Evolutionary conservation across 371 early-diverging fungal species (phyloP).

Genomic region (Dinochytrium kinnereticum): DNA sequence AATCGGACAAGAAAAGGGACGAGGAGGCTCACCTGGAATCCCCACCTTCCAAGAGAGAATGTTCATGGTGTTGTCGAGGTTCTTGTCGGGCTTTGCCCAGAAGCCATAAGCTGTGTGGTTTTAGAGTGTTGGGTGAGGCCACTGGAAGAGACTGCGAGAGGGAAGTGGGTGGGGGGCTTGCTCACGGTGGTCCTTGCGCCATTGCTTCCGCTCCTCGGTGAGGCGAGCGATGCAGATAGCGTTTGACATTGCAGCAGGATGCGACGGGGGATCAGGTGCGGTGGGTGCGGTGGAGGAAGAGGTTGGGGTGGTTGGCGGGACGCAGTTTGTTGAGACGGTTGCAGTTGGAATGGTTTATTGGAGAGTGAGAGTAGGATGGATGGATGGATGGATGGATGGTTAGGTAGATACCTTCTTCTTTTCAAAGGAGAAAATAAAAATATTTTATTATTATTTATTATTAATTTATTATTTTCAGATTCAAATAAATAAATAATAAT

Average conservation of each 20-base stretch:
- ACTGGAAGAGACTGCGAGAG: no score
- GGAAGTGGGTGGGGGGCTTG: background rate
- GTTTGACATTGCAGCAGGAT: conserved; percentile 18
- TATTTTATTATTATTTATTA: no score
- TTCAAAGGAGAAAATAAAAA: no score
- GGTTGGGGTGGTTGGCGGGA: background rate
- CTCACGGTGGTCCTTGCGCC: conserved; percentile 97
- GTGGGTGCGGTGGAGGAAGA: no score
- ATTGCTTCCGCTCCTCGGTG: conserved; percentile 94
- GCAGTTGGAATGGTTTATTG: no score
- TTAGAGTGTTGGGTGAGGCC: background rate
- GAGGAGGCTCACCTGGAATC: conserved; percentile 93
- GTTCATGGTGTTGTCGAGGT: conserved; percentile 78
- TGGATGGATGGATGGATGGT: no score
- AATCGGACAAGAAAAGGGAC: conserved; percentile 19
- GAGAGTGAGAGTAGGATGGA: no score
- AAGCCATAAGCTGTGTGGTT: conserved; percentile 56
- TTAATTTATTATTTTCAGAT: no score
- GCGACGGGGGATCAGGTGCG: no score
- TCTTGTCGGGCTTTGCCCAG: conserved; percentile 77
- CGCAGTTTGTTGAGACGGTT: no score
- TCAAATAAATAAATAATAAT: no score
- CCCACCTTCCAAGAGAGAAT: conserved; percentile 92
- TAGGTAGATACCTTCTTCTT: no score
- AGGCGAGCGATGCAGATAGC: conserved; percentile 65